phyloP scores from a whole-genome alignment of 1,139 yeast genomes.

The Debaryomycetaceae sp. region DNA sequence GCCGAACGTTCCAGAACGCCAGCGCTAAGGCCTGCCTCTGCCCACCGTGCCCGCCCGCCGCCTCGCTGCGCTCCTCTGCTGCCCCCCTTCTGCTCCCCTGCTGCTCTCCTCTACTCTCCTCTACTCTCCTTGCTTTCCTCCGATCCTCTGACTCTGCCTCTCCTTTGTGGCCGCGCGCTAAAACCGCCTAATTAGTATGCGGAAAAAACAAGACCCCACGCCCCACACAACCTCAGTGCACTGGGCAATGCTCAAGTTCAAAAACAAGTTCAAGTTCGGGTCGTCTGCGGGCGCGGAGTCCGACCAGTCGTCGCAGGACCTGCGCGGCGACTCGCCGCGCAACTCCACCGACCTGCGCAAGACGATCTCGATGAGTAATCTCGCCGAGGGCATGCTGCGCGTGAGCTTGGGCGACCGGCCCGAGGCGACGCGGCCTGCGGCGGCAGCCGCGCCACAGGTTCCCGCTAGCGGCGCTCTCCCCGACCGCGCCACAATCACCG shows the following conservation, averaged over 20 bases:
- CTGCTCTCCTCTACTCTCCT: no score
- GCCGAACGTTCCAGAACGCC: no score
- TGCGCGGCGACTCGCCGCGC: slow-evolving; percentile 11
- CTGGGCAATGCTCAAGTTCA: slow-evolving; percentile 38
- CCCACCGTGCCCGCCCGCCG: no score
- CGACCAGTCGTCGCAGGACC: slow-evolving; percentile 4
- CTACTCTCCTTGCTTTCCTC: no score
- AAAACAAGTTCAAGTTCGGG: slow-evolving; percentile 45
- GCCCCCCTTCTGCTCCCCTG: no score
- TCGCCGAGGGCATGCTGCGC: slow-evolving; percentile 26
- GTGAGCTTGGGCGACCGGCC: slow-evolving; percentile 17
- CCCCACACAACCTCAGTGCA: no score
- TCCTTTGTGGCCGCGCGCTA: no score
- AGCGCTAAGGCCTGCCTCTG: no score
- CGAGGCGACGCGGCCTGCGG: neutral
- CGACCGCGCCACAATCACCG: neutral
- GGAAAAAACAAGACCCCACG: no score
- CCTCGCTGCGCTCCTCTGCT: no score
- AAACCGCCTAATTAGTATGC: neutral
- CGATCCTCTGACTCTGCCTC: no score
- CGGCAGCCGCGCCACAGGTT: neutral
- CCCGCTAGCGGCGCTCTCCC: neutral
- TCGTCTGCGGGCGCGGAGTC: slow-evolving; percentile 16
- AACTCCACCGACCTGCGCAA: slow-evolving; percentile 25
- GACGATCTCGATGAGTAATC: slow-evolving; percentile 20